Percentiles rank a stretch among this genome's conserved stretches.
Evolutionary conservation across 129 eudicot species (phyloP).

Genomic region (Escallonia rubra): DNA sequence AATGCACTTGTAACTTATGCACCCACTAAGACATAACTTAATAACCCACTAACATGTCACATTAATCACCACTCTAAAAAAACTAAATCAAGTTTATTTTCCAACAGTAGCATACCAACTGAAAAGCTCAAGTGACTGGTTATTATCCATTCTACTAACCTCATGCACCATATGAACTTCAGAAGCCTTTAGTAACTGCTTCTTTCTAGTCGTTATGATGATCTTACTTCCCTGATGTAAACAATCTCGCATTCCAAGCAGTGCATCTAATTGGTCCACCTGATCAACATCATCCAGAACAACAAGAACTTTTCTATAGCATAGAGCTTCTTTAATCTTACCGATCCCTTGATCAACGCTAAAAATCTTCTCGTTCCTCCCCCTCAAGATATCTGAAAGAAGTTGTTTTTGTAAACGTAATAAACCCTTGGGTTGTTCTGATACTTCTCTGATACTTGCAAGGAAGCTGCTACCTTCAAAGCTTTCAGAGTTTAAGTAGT

Average conservation of each 20-base stretch:
- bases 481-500: conserved; percentile 11
- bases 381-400: conserved; percentile 22
- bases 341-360: background rate
- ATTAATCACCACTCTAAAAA: too few species aligned
- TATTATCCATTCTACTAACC: conserved; percentile 13
- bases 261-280: conserved; percentile 19
- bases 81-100: too few species aligned
- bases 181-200: conserved; percentile 3
- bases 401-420: conserved; percentile 25
- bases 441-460: conserved; percentile 21
- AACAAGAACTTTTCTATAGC: conserved; percentile 14
- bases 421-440: conserved; percentile 25
- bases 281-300: conserved; percentile 36
- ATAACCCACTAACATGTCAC: too few species aligned
- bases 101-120: conserved; percentile 37
- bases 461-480: conserved; percentile 36
- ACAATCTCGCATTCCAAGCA: conserved; percentile 12
- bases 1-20: too few species aligned
- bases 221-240: conserved; percentile 23
- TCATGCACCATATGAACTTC: background rate
- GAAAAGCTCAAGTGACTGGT: conserved; percentile 23
- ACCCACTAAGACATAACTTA: too few species aligned
- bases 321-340: conserved; percentile 17
- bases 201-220: conserved; percentile 18
- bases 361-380: conserved; percentile 16